Conservation (phyloP, 495 filamentous ascomycete species). For the Penicillium parvum region DNA sequence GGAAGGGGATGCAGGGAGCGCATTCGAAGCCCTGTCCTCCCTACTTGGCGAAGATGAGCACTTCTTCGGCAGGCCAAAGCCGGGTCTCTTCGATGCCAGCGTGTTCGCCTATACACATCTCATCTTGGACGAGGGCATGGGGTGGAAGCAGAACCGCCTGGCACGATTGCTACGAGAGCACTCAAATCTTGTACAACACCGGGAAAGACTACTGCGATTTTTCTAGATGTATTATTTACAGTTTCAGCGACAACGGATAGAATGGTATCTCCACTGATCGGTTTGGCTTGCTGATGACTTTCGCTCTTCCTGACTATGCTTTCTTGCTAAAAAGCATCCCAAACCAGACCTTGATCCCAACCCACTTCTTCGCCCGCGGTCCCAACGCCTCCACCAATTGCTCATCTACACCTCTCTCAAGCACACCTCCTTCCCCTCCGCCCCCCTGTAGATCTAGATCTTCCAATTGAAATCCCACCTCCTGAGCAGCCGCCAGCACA, state of each 20-base stretch:
- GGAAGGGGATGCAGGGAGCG: constrained; percentile 63
- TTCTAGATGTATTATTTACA: constrained; percentile 26
- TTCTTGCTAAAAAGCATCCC: constrained; percentile 53
- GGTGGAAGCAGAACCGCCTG: constrained; percentile 52
- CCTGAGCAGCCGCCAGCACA: constrained; percentile 50
- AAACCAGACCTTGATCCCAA: constrained; percentile 64
- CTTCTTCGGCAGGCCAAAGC: constrained; percentile 60
- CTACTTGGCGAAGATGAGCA: constrained; percentile 60
- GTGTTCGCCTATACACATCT: constrained; percentile 91
- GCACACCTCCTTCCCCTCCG: constrained; percentile 10
- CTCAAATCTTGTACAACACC: constrained; percentile 52
- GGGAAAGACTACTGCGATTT: constrained; percentile 41
- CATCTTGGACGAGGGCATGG: constrained; percentile 57
- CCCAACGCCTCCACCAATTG: constrained; percentile 48
- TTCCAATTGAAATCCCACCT: constrained; percentile 48
- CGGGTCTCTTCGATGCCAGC: constrained; percentile 77
- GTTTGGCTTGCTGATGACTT: background rate
- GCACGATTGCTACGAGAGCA: constrained; percentile 36
- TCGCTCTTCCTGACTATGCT: constrained; percentile 3
- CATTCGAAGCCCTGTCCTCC: constrained; percentile 70
- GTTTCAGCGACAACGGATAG: constrained; percentile 5
- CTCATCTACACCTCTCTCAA: constrained; percentile 50
- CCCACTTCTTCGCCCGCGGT: constrained; percentile 61
- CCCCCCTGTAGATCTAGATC: constrained; percentile 21
- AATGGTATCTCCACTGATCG: constrained; percentile 13